Conservation (phyloP, 129 eudicot species). For the Saussurea involucrata region DNA sequence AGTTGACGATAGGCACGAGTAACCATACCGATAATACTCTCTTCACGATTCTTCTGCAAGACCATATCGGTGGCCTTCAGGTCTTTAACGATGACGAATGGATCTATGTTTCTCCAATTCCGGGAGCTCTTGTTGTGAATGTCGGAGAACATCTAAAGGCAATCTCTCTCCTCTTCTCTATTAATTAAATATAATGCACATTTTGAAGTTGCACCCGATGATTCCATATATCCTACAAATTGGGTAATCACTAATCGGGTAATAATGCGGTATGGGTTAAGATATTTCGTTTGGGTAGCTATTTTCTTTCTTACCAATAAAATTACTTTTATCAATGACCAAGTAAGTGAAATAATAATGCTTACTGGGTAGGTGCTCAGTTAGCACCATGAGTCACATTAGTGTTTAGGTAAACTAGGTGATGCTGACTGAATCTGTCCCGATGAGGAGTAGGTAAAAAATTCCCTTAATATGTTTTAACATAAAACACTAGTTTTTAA, state of each 20-base stretch:
- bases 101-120: slow-evolving; percentile 30
- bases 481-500: not conserved
- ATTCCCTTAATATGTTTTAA: not conserved
- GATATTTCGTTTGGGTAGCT: no score
- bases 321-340: no score
- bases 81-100: slow-evolving; percentile 30
- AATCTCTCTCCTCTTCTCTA: not conserved
- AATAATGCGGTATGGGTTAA: no score
- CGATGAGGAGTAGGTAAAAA: no score
- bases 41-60: slow-evolving; percentile 40
- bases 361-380: not conserved
- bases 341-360: no score
- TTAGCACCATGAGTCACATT: no score
- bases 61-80: slow-evolving; percentile 41
- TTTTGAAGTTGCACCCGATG: no score
- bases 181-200: not conserved
- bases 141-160: slow-evolving; percentile 45
- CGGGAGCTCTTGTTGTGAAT: slow-evolving; percentile 39
- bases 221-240: no score
- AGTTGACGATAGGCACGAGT: slow-evolving; percentile 28
- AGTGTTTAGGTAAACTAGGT: no score
- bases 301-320: no score
- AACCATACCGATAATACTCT: slow-evolving; percentile 36
- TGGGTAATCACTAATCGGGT: not conserved
- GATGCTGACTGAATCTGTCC: no score